Percentiles rank a stretch among this genome's conserved stretches.
phyloP scores from a whole-genome alignment of 164 flowering plant species.

The Litsea cubeba region DNA sequence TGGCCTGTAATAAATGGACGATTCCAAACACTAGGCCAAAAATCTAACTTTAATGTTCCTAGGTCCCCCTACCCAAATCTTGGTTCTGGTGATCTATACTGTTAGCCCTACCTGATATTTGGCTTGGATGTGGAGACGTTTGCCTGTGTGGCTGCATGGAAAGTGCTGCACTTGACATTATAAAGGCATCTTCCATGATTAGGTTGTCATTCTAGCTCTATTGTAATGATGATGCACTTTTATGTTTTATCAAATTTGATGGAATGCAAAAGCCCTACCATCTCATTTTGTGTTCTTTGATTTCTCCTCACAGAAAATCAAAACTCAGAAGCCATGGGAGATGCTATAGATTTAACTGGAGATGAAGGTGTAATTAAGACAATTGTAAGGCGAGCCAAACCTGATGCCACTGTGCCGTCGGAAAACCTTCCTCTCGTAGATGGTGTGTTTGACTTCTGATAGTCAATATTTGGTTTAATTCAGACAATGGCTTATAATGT shows the following conservation, averaged over 20 bases:
- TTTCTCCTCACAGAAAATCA: constrained; percentile 6
- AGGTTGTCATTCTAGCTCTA: background rate
- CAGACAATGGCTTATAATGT: background rate
- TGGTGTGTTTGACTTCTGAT: constrained; percentile 40
- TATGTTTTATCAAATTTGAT: too few species aligned
- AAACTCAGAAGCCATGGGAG: constrained; percentile 48
- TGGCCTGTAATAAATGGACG: background rate
- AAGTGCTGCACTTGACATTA: background rate
- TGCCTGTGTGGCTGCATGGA: background rate
- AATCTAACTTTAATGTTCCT: background rate
- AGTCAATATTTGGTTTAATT: background rate
- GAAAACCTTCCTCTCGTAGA: constrained; percentile 83
- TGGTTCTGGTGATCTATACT: background rate
- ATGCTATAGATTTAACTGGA: constrained; percentile 64
- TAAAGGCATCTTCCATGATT: background rate
- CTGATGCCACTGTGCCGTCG: constrained; percentile 63
- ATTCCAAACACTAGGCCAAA: background rate
- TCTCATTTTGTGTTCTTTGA: background rate
- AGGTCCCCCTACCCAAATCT: background rate
- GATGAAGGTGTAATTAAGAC: constrained; percentile 90
- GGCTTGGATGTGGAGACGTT: background rate
- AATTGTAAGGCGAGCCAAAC: constrained; percentile 57
- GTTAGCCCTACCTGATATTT: background rate
- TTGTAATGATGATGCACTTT: background rate
- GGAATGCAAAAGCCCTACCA: background rate